A percentile compares a stretch with the other conserved stretches of the same genome.
Evolutionary conservation across 169 alveolate genomes (phyloP).

Genomic region (Condylostoma magnum): DNA sequence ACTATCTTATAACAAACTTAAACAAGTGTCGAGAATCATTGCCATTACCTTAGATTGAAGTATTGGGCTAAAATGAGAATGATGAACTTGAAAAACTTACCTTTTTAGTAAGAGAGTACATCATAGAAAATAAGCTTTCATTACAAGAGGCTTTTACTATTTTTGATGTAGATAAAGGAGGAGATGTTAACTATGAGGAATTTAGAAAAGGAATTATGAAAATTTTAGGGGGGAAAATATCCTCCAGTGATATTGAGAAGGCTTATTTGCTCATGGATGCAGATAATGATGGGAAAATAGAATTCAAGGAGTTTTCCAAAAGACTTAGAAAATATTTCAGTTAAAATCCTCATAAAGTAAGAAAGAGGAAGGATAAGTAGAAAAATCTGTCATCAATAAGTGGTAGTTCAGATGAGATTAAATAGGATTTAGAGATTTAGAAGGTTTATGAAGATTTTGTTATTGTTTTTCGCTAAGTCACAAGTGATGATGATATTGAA

Average conservation of each 20-base stretch:
- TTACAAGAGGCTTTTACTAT: conserved; percentile 22
- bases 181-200: neutral
- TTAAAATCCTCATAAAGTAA: neutral
- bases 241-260: neutral
- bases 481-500: conserved; percentile 9
- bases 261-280: neutral
- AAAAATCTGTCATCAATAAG: neutral
- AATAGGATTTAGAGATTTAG: neutral
- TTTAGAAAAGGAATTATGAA: conserved; percentile 25
- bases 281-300: neutral
- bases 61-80: neutral
- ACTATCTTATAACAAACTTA: neutral
- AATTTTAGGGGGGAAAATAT: neutral
- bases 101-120: neutral
- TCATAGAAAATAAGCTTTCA: conserved; percentile 9
- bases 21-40: conserved; percentile 12
- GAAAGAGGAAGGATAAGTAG: neutral
- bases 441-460: neutral
- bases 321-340: conserved; percentile 8
- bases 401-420: neutral
- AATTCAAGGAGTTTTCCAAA: conserved; percentile 4
- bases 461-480: neutral
- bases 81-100: neutral
- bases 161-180: conserved; percentile 22
- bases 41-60: neutral